Percentiles rank a stretch among this genome's conserved stretches.
These are phyloP conservation scores for Brassica balearica DNA, from an alignment of 441 rosid species.

Conservation along the genomic window DNA sequence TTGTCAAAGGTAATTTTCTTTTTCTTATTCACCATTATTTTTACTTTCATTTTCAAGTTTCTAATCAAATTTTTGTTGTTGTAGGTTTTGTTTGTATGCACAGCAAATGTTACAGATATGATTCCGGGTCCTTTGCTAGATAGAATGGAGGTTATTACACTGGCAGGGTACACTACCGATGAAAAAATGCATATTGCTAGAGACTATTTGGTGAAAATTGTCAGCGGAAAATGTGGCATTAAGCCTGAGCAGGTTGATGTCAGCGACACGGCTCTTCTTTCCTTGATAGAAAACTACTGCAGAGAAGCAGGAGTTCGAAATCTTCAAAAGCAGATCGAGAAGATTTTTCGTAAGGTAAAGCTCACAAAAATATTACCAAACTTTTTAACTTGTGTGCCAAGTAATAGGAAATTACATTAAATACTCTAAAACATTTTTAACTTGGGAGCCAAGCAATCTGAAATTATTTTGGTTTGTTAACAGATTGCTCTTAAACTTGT, in stretches of 20 bases:
- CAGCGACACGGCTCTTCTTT: neutral
- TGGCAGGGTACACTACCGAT: slow-evolving; percentile 3
- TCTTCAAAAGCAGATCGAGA: neutral
- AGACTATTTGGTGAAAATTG: neutral
- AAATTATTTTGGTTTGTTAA: neutral
- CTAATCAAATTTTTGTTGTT: neutral
- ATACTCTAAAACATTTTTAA: neutral
- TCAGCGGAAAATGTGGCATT: neutral
- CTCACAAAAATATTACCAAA: neutral
- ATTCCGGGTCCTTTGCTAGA: neutral
- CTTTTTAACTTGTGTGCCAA: neutral
- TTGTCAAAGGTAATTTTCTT: neutral
- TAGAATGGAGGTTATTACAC: neutral
- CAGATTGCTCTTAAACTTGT: slow-evolving; percentile 10
- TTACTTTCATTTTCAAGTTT: neutral
- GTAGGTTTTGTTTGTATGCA: neutral
- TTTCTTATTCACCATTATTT: neutral
- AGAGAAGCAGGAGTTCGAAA: slow-evolving; percentile 1
- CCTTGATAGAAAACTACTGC: slow-evolving; percentile 5
- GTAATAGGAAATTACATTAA: neutral
- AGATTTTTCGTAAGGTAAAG: slow-evolving; percentile 3
- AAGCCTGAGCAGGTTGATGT: neutral
- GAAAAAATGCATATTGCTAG: slow-evolving; percentile 1
- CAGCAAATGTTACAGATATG: neutral
- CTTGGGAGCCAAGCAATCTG: neutral